Conservation (phyloP, 2,329 filamentous ascomycete genomes). For the Aspergillus sp. region DNA sequence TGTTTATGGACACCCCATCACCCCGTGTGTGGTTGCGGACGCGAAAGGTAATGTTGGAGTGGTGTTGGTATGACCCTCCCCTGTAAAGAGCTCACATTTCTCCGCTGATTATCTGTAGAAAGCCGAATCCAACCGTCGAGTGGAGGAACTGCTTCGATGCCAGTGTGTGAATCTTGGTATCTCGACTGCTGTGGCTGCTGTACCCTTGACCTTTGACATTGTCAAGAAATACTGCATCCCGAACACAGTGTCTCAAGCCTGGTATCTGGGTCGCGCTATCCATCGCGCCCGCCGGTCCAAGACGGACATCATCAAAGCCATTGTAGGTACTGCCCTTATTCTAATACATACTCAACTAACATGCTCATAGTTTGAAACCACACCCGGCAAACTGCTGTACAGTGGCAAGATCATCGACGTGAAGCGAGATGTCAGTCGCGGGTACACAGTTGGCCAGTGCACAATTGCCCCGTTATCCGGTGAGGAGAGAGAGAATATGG, state of each 20-base stretch:
- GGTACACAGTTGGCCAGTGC: conserved; percentile 42
- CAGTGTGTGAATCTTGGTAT: conserved; percentile 31
- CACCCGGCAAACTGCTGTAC: conserved; percentile 43
- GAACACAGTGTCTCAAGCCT: conserved; percentile 35
- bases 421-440: conserved; percentile 39
- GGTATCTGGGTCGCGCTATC: conserved; percentile 34
- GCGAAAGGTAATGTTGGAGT: conserved; percentile 45
- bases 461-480: conserved; percentile 30
- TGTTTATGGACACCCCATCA: neutral
- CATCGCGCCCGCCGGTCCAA: conserved; percentile 29
- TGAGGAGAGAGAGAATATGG: conserved; percentile 24
- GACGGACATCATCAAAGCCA: conserved; percentile 43
- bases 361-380: conserved; percentile 24
- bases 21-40: conserved; percentile 40
- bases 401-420: conserved; percentile 51
- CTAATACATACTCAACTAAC: no score
- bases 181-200: conserved; percentile 23
- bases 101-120: neutral
- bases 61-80: conserved; percentile 7
- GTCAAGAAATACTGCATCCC: conserved; percentile 31
- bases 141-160: conserved; percentile 29
- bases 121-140: conserved; percentile 27
- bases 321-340: conserved; percentile 31
- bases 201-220: conserved; percentile 24
- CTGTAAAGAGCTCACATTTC: no score